phyloP scores from a whole-genome alignment of 148 eudicot species.

The Vaccinium corymbosum region DNA sequence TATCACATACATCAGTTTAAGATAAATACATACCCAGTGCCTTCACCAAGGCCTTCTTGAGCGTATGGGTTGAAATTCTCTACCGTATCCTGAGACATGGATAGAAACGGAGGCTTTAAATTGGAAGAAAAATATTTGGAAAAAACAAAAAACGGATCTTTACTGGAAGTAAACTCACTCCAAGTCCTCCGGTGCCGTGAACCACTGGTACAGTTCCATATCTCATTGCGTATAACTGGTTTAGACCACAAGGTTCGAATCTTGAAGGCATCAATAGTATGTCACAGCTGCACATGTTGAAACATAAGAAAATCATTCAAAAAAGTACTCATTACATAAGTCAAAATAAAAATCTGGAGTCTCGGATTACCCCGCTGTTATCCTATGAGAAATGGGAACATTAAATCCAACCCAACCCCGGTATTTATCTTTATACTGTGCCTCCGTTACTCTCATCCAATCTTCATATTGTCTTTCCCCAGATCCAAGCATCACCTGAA shows the following conservation, averaged over 20 bases:
- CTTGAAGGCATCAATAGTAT: conserved; percentile 96
- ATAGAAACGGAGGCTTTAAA: neutral
- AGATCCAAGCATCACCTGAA: conserved; percentile 94
- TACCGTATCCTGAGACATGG: conserved; percentile 72
- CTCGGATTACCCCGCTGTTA: conserved; percentile 84
- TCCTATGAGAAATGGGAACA: conserved; percentile 88
- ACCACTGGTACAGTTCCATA: conserved; percentile 94
- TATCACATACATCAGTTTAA: neutral
- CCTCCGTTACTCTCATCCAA: conserved; percentile 87
- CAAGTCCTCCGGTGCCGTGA: conserved; percentile 90
- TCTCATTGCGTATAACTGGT: conserved; percentile 97
- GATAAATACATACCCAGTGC: conserved; percentile 73
- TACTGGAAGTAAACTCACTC: conserved; percentile 42
- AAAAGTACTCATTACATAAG: neutral
- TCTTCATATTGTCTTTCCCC: conserved; percentile 79
- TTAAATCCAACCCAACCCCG: conserved; percentile 98
- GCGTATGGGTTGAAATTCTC: conserved; percentile 82
- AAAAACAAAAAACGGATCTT: neutral
- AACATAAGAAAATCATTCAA: conserved; percentile 11
- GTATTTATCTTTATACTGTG: conserved; percentile 56
- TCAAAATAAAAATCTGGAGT: neutral
- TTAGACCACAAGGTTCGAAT: conserved; percentile 98
- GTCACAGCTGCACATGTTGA: conserved; percentile 66
- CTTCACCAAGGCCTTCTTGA: conserved; percentile 65
- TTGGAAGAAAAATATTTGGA: neutral